phyloP scores from a whole-genome alignment of 2,329 filamentous ascomycete species.

The Lojkania enalia region DNA sequence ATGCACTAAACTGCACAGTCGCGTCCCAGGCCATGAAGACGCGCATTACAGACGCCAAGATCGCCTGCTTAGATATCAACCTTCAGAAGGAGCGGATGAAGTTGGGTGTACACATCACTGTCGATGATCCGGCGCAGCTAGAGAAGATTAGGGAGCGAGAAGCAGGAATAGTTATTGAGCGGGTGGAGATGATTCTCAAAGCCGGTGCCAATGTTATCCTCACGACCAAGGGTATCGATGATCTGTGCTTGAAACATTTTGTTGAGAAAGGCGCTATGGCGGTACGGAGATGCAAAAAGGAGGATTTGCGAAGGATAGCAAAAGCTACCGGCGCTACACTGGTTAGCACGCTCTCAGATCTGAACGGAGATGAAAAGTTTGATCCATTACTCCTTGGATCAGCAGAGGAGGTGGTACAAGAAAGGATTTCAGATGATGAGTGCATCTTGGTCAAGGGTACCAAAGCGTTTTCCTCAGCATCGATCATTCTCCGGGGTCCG shows the following conservation, averaged over 20 bases:
- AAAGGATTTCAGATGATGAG: constrained; percentile 98
- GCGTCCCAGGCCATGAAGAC: constrained; percentile 98
- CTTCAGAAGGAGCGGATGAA: constrained; percentile 99
- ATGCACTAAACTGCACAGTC: constrained; percentile 97
- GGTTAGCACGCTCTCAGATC: constrained; percentile 88
- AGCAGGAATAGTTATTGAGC: constrained; percentile 87
- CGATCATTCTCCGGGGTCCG: constrained; percentile 90
- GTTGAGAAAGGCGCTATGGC: constrained; percentile 95
- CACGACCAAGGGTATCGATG: constrained; percentile 98
- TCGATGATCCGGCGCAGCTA: constrained; percentile 94
- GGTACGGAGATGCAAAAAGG: constrained; percentile 96
- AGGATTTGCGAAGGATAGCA: constrained; percentile 92
- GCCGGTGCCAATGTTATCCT: constrained; percentile 93
- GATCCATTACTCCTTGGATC: constrained; percentile 86
- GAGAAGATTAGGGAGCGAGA: constrained; percentile 96
- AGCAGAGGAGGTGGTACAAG: constrained; percentile 95
- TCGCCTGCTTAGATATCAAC: constrained; percentile 96
- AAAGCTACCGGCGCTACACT: constrained; percentile 94
- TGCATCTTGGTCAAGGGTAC: constrained; percentile 97
- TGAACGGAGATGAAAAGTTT: constrained; percentile 97
- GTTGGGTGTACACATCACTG: constrained; percentile 95
- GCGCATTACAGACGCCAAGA: constrained; percentile 88
- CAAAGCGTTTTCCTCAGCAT: constrained; percentile 90
- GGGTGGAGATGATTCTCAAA: constrained; percentile 97
- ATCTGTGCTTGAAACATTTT: constrained; percentile 91